phyloP scores from a whole-genome alignment of 768 basidiomycete species.

The Holtermanniella nyarrowii region DNA sequence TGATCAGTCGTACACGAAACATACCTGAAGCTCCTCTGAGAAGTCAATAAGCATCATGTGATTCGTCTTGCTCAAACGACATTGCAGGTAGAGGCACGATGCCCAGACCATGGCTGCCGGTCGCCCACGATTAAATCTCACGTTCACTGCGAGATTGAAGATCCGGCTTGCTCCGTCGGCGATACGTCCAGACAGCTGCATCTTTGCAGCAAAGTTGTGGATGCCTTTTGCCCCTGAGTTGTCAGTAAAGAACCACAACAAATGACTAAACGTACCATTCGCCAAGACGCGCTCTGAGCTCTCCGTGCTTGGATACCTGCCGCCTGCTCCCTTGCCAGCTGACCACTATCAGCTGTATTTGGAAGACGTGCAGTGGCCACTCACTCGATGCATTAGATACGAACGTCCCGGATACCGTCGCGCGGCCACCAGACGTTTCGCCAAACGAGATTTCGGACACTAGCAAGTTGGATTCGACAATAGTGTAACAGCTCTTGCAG shows the following conservation, averaged over 20 bases:
- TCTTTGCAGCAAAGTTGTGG: slow-evolving; percentile 56
- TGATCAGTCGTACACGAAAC: slow-evolving; percentile 4
- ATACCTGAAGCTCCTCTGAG: slow-evolving; percentile 82
- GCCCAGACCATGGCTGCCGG: slow-evolving; percentile 88
- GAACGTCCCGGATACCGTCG: slow-evolving; percentile 89
- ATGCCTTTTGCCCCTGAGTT: slow-evolving; percentile 62
- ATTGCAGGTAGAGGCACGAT: slow-evolving; percentile 89
- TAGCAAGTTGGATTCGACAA: slow-evolving; percentile 85
- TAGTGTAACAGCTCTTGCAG: slow-evolving; percentile 57
- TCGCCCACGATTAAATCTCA: slow-evolving; percentile 87
- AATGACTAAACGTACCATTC: slow-evolving; percentile 14
- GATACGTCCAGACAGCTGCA: slow-evolving; percentile 45
- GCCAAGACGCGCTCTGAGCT: slow-evolving; percentile 23
- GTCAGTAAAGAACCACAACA: background rate
- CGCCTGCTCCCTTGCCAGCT: background rate
- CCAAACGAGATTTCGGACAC: slow-evolving; percentile 91
- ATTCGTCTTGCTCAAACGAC: slow-evolving; percentile 71
- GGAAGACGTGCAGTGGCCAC: slow-evolving; percentile 38
- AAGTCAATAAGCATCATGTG: slow-evolving; percentile 99
- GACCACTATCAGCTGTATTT: background rate
- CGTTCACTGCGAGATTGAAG: slow-evolving; percentile 87
- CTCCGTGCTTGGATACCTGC: background rate
- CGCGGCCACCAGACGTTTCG: slow-evolving; percentile 83
- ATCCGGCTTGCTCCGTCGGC: slow-evolving; percentile 70
- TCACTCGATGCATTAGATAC: slow-evolving; percentile 83